Base-by-base conservation (phyloP, 495 filamentous ascomycete species). In the Neurospora pannonica region DNA sequence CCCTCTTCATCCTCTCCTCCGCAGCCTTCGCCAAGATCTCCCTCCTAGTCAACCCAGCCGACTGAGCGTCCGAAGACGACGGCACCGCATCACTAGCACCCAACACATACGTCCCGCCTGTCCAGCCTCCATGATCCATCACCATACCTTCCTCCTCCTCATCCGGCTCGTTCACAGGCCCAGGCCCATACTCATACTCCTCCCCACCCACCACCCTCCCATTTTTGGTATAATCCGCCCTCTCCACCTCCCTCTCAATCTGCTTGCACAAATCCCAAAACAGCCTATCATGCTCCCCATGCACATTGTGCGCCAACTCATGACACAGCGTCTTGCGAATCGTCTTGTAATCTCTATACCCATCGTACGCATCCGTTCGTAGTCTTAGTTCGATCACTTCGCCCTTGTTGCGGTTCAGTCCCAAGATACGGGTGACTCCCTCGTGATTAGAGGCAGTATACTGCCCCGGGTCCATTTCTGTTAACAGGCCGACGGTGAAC, bases 241-340 rank as follows among this genome's bases (percentile, higher is more conserved):
- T 81, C 71, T 91, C 92, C 37, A 97, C 95, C 87, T 97, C 95
- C 74, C 83, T 86, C 86, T 98, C 96, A 79, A 98, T 94, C 85
- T 90, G 85, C 75, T 89, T 87, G 73, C 90, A 94, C 83, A 98
- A 79, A 72, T 93, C 87, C 95, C 95, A 99, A 80, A 99, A 99
- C 15, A 90, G 81, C 17, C 89, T 83, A 82, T 98, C 94, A 82
- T 99, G 96, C 1, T 91, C 88, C 0, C 90, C 87, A 78, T 90
- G 90, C 11, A 97, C 94, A 78, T 95, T 97, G 82, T 99, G 96
- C 80, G 95, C 91, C 54, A 99, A 85, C 87, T 99, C 96, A 80
- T 99, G 96, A 79, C 95, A 97, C 38, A 98, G 86, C 77, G 96
- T 98, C 77, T 92, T 93, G 60, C 96, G 86, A 38, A 99, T 97